phyloP scores from a whole-genome alignment of 2,329 filamentous ascomycete species.

The Aspergillus oerlinghausenensis region DNA sequence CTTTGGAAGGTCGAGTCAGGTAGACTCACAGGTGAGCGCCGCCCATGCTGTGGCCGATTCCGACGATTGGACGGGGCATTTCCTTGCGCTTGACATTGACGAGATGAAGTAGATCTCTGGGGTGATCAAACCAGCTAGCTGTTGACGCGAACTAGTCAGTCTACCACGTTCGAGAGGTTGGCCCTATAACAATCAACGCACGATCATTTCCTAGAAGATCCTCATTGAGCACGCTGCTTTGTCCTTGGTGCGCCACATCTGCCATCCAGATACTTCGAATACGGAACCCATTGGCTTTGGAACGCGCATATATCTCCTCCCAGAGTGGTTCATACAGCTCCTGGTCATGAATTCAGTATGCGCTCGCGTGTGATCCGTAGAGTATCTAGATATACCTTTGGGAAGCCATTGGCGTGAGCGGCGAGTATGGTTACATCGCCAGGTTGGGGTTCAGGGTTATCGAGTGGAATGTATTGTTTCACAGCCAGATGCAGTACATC shows the following conservation, averaged over 20 bases:
- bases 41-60: constrained; percentile 86
- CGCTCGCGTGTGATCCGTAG: not conserved
- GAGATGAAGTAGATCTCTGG: constrained; percentile 78
- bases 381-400: constrained; percentile 58
- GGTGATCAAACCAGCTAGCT: constrained; percentile 83
- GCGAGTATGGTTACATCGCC: constrained; percentile 82
- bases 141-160: constrained; percentile 15
- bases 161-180: not conserved
- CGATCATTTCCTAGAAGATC: constrained; percentile 75
- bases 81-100: constrained; percentile 75
- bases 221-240: constrained; percentile 74
- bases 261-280: constrained; percentile 86
- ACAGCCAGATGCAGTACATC: constrained; percentile 69
- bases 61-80: constrained; percentile 78
- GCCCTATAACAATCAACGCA: constrained; percentile 40
- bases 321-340: constrained; percentile 91
- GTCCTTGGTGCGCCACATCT: constrained; percentile 80
- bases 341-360: constrained; percentile 38
- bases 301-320: constrained; percentile 67
- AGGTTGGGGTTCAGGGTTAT: constrained; percentile 62
- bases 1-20: constrained; percentile 1
- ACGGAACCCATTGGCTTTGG: constrained; percentile 57
- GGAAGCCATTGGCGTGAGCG: constrained; percentile 87
- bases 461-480: constrained; percentile 80
- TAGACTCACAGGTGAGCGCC: constrained; percentile 58